Percentiles rank a stretch among this genome's conserved stretches.
phyloP scores from a whole-genome alignment of 1,139 yeast species.

The Geotrichum siamense region DNA sequence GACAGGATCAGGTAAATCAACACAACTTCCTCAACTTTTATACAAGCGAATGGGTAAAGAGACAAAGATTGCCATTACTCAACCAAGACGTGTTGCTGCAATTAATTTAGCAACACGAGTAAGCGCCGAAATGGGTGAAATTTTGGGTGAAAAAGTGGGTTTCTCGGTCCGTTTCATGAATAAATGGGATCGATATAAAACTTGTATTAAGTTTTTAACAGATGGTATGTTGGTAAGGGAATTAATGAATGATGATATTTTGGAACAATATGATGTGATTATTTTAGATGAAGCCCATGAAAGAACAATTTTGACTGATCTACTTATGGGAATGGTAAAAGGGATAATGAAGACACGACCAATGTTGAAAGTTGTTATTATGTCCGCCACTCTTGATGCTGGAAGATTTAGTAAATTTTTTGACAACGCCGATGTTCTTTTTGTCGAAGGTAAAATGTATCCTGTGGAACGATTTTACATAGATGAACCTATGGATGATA shows the following conservation, averaged over 20 bases:
- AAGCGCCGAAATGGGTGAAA: conserved; percentile 69
- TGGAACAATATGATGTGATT: conserved; percentile 65
- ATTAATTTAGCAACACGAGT: conserved; percentile 90
- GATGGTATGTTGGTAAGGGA: conserved; percentile 97
- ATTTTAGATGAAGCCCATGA: conserved; percentile 97
- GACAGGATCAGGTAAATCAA: conserved; percentile 96
- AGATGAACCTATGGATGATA: conserved; percentile 58
- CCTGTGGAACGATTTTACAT: conserved; percentile 72
- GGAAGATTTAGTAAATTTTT: conserved; percentile 78
- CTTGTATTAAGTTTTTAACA: conserved; percentile 77
- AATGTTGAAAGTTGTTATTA: conserved; percentile 50
- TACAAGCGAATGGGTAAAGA: conserved; percentile 28
- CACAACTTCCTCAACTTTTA: conserved; percentile 85
- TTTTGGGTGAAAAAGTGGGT: conserved; percentile 76
- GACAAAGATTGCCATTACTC: conserved; percentile 79
- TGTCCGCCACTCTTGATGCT: conserved; percentile 97
- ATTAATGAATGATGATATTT: conserved; percentile 63
- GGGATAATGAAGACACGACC: conserved; percentile 37
- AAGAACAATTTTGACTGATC: conserved; percentile 84
- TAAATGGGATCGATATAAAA: conserved; percentile 41
- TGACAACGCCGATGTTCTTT: conserved; percentile 67
- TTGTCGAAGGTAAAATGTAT: conserved; percentile 83
- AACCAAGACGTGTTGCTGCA: conserved; percentile 97
- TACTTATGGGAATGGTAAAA: conserved; percentile 81
- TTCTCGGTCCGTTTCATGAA: conserved; percentile 85